phyloP scores from a whole-genome alignment of 164 flowering plant genomes.

The Malania oleifera region DNA sequence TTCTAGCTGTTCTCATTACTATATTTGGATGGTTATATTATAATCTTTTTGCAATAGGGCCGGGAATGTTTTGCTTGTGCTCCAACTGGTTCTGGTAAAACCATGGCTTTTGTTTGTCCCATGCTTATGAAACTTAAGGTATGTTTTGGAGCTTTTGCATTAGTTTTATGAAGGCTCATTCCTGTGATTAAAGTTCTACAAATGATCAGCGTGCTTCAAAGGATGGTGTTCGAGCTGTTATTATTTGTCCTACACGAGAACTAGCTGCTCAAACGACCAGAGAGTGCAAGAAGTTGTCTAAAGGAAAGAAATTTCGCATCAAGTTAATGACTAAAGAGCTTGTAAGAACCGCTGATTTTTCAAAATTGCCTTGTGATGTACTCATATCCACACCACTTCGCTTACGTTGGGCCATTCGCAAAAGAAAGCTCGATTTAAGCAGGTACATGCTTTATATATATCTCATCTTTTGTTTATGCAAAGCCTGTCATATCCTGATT shows the following conservation, averaged over 20 bases:
- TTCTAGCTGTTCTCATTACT: neutral
- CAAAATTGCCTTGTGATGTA: slow-evolving; percentile 66
- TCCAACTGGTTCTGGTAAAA: slow-evolving; percentile 98
- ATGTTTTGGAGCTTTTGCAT: slow-evolving; percentile 6
- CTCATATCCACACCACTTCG: slow-evolving; percentile 88
- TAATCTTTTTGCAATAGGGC: slow-evolving; percentile 38
- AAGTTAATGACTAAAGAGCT: slow-evolving; percentile 78
- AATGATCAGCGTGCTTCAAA: slow-evolving; percentile 46
- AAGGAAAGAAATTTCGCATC: slow-evolving; percentile 65
- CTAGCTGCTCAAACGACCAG: slow-evolving; percentile 85
- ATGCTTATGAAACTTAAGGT: slow-evolving; percentile 91
- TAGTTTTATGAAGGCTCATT: neutral
- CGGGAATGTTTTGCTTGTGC: slow-evolving; percentile 98
- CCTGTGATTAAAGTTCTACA: slow-evolving; percentile 3
- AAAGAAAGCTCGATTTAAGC: slow-evolving; percentile 77
- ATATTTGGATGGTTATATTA: neutral
- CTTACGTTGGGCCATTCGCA: slow-evolving; percentile 46
- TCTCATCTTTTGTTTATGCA: neutral
- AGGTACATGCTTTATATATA: slow-evolving; percentile 41
- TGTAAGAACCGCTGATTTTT: slow-evolving; percentile 51
- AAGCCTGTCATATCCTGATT: no score
- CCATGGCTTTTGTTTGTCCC: slow-evolving; percentile 83
- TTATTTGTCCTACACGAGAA: slow-evolving; percentile 84
- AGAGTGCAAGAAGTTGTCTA: slow-evolving; percentile 81
- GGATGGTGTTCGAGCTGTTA: slow-evolving; percentile 81